These are phyloP conservation scores for Collybiopsis confluens DNA, from an alignment of 768 basidiomycete genomes.

Conservation along the genomic window DNA sequence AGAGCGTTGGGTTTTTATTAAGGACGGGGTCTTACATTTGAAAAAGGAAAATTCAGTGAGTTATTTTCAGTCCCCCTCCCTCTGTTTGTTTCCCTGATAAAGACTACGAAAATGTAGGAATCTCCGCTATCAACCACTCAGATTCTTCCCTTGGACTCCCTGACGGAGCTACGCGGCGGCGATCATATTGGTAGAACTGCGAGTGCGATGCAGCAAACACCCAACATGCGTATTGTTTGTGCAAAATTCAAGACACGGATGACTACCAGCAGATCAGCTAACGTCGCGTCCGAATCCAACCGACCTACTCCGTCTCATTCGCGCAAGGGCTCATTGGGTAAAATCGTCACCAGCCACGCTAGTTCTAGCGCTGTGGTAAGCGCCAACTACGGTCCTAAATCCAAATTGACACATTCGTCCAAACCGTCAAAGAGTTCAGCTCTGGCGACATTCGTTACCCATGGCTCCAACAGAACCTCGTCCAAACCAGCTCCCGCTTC, in stretches of 20 bases:
- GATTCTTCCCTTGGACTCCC: constrained; percentile 32
- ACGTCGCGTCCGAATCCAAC: not conserved
- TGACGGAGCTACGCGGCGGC: constrained; percentile 39
- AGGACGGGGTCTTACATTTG: constrained; percentile 50
- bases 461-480: no score
- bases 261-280: not conserved
- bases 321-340: not conserved
- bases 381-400: no score
- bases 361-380: no score
- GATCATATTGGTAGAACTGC: constrained; percentile 35
- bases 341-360: not conserved
- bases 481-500: no score
- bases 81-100: not conserved
- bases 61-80: no score
- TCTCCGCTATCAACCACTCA: constrained; percentile 27
- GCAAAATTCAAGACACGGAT: constrained; percentile 29
- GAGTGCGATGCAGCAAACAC: constrained; percentile 11
- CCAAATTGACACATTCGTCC: no score
- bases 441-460: no score
- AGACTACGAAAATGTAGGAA: constrained; percentile 26
- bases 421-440: no score
- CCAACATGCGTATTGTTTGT: constrained; percentile 31
- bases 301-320: not conserved
- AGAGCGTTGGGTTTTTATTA: constrained; percentile 58
- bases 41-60: constrained; percentile 44